Evolutionary conservation across 495 filamentous ascomycete genomes (phyloP).

Genomic region (Immersiella caudata): DNA sequence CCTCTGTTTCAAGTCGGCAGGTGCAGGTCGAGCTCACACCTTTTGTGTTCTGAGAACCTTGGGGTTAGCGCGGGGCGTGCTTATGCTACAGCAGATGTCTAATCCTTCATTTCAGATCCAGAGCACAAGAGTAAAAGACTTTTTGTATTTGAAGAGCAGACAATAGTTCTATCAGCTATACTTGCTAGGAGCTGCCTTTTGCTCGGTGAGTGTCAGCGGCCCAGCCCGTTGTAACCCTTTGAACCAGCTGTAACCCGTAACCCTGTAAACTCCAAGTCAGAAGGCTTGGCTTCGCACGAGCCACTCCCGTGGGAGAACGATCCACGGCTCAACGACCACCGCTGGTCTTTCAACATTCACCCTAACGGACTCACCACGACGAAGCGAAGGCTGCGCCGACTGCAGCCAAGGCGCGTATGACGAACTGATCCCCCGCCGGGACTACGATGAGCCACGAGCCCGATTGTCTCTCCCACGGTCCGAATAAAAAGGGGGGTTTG

Average conservation of each 20-base stretch:
- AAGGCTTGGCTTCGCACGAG: neutral
- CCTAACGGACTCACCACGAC: neutral
- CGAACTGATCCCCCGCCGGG: neutral
- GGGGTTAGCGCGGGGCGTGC: too few relatives aligned
- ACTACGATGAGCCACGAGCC: constrained; percentile 14
- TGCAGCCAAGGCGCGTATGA: neutral
- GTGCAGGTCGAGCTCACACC: too few relatives aligned
- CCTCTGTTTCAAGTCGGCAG: too few relatives aligned
- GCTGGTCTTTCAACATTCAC: neutral
- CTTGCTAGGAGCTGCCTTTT: neutral
- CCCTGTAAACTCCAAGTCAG: neutral
- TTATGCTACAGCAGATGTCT: too few relatives aligned
- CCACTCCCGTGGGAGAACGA: neutral
- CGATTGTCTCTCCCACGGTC: constrained; percentile 13
- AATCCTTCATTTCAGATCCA: too few relatives aligned
- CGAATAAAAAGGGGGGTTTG: neutral
- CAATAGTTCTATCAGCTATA: neutral
- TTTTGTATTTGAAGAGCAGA: too few relatives aligned
- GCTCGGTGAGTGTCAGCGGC: neutral
- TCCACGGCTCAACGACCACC: neutral
- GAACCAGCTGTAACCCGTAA: neutral
- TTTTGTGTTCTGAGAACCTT: too few relatives aligned
- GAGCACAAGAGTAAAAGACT: neutral
- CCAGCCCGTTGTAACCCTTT: neutral
- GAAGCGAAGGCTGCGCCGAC: neutral